Percentiles rank a stretch among this genome's conserved stretches.
These are phyloP conservation scores for Euphrasia arctica DNA, from an alignment of 305 asterid species.

Conservation along the genomic window DNA sequence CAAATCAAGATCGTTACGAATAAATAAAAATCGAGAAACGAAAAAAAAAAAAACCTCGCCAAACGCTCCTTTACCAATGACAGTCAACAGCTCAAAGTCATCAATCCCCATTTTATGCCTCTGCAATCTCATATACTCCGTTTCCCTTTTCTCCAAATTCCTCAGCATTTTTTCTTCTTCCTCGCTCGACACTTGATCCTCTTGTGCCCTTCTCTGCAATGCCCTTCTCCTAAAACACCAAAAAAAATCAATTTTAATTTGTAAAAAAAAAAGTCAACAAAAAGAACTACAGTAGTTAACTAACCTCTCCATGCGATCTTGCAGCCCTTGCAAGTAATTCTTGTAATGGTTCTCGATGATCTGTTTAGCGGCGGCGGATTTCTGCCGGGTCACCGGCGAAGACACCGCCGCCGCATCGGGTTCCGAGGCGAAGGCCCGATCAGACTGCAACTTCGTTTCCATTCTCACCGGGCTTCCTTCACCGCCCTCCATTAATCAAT, in stretches of 20 bases:
- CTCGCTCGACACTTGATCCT: conserved; percentile 76
- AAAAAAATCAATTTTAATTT: background rate
- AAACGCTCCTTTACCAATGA: conserved; percentile 94
- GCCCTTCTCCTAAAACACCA: conserved; percentile 65
- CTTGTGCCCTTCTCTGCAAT: conserved; percentile 84
- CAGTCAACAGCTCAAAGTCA: conserved; percentile 89
- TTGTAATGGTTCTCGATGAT: conserved; percentile 93
- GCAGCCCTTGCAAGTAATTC: conserved; percentile 84
- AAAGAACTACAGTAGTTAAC: background rate
- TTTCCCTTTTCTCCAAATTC: conserved; percentile 92
- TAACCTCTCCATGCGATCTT: conserved; percentile 95
- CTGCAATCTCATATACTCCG: conserved; percentile 92
- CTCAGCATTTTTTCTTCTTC: conserved; percentile 82
- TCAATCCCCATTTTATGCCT: conserved; percentile 96
- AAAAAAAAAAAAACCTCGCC: conserved; percentile 53
- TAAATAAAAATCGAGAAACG: conserved; percentile 16
- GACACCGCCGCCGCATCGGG: conserved; percentile 75
- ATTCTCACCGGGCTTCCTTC: conserved; percentile 54
- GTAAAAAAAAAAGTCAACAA: conserved; percentile 5
- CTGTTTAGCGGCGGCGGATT: conserved; percentile 94
- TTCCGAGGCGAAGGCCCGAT: conserved; percentile 66
- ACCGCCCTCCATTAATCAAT: conserved; percentile 46
- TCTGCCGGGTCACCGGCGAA: conserved; percentile 93
- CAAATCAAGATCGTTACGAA: conserved; percentile 2
- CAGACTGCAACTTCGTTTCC: conserved; percentile 62